Conservation (phyloP, 2,329 filamentous ascomycete species). For the Cladosporium phlei region DNA sequence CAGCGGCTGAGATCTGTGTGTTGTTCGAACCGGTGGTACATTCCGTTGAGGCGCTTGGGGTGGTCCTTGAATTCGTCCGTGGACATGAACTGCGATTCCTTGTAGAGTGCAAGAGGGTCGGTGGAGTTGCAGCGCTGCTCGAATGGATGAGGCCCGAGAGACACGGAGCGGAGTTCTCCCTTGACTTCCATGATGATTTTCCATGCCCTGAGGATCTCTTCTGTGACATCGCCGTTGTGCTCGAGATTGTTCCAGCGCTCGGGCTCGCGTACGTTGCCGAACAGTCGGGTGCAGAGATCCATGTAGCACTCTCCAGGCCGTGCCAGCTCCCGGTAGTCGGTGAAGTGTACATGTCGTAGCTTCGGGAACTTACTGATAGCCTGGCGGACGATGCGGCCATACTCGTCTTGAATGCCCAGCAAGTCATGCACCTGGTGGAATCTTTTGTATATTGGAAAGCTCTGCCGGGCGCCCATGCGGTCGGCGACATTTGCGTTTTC, state of each 20-base stretch:
- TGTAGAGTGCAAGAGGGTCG: slow-evolving; percentile 8
- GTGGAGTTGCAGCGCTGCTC: slow-evolving; percentile 12
- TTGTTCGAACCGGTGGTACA: background rate
- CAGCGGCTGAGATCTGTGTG: slow-evolving; percentile 4
- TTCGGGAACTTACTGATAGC: background rate
- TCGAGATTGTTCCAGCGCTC: slow-evolving; percentile 11
- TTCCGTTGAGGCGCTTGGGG: background rate
- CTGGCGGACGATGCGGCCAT: background rate
- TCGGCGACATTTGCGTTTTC: slow-evolving; percentile 1
- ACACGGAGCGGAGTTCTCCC: slow-evolving; percentile 4
- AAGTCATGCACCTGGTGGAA: background rate
- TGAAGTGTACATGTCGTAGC: background rate
- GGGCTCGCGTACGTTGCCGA: slow-evolving; percentile 10
- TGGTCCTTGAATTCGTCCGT: slow-evolving; percentile 9
- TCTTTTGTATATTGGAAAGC: slow-evolving; percentile 11
- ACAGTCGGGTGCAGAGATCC: slow-evolving; percentile 9
- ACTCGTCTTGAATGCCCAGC: slow-evolving; percentile 2
- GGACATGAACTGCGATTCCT: slow-evolving; percentile 7
- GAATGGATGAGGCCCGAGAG: slow-evolving; percentile 7
- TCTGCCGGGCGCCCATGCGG: slow-evolving; percentile 11
- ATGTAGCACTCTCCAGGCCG: slow-evolving; percentile 7
- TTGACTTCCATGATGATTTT: slow-evolving; percentile 8
- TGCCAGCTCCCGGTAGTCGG: slow-evolving; percentile 9
- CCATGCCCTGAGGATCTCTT: slow-evolving; percentile 2
- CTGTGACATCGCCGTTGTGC: slow-evolving; percentile 8